These are phyloP conservation scores for Chlorella sorokiniana DNA, from an alignment of 139 green algal genomes.

Conservation along the genomic window DNA sequence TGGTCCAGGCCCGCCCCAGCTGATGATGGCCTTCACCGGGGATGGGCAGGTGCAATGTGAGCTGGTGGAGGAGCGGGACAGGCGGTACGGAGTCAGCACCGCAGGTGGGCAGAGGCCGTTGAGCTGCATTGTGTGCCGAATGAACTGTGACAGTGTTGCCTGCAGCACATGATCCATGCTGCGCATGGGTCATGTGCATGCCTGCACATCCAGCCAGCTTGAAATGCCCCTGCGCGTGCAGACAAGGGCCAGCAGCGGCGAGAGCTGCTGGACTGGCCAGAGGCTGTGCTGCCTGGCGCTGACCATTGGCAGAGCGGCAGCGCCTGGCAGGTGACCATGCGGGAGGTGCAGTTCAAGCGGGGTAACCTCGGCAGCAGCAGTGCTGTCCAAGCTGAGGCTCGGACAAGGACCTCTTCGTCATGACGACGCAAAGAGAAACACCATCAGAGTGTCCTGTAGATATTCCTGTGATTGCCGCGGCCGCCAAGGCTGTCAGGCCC, in stretches of 20 bases:
- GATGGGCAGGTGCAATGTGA: conserved; percentile 49
- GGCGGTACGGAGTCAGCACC: conserved; percentile 34
- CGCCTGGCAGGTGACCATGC: conserved; percentile 48
- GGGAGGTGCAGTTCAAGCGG: conserved; percentile 28
- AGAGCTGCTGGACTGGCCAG: conserved; percentile 16
- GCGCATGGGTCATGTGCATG: too few relatives aligned
- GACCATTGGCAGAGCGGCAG: conserved; percentile 55
- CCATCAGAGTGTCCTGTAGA: too few relatives aligned
- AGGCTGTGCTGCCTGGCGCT: conserved; percentile 32
- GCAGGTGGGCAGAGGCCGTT: neutral
- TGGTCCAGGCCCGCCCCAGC: conserved; percentile 66
- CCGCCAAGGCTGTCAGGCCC: too few relatives aligned
- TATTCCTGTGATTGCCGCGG: too few relatives aligned
- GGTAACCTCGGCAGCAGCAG: neutral
- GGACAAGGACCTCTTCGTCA: too few relatives aligned
- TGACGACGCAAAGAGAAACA: too few relatives aligned
- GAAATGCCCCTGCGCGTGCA: neutral
- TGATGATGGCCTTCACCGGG: conserved; percentile 74
- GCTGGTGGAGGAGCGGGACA: conserved; percentile 46
- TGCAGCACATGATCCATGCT: too few relatives aligned
- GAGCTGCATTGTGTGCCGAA: neutral
- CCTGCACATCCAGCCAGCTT: neutral
- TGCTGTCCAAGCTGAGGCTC: too few relatives aligned
- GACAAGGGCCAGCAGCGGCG: neutral
- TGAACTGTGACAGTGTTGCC: neutral